Base-by-base conservation (phyloP, 306 rosid genomes). In the Lathyrus tuberosus region DNA sequence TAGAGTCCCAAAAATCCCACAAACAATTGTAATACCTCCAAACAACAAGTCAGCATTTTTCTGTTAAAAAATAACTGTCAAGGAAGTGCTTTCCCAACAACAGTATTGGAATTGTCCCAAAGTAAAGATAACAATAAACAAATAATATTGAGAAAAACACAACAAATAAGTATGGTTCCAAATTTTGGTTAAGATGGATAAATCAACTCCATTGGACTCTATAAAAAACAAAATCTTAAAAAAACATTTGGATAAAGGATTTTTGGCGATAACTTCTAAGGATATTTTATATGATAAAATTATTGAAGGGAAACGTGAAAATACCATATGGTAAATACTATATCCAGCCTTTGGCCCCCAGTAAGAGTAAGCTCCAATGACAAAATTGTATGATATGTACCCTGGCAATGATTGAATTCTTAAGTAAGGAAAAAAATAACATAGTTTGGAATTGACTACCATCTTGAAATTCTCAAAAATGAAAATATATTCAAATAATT, bases 331-430 rank as follows among this genome's bases (percentile, higher is more conserved):
- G 70, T 94, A 94, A 81, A 94, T 94, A 71, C 77, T 87, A 72
- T 81, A 94, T 70, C 97, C 98, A 69, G 97, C 97, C 81, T 94
- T 90, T 5, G 98, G 98, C 2, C 98, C 98, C 97, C 98, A 94
- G 51, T 87, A 94, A 40, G 98, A 88, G 79, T 94, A 94, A 54
- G 98, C 96, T 62, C 98, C 98, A 76, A 94, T 42, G 63, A 90
- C 98, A 87, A 94, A 94, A 82, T 83, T 94, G 83, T 88, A 90
- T 62, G 82, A 43, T 47, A 90, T 81, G 65, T 88, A 94, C 48
- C 98, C 98, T 93, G 87, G 54, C 71, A 85, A 79, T n/a, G 47
- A 77, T 54, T 65, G 57, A 65, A 64, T 49, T 71, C 68, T 64
- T 13, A 41, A 12, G 56, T 46, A 58, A 74, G 49, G 47, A 38